Conservation (phyloP, 1,284 basidiomycete species). For the Ustilago loliicola region DNA sequence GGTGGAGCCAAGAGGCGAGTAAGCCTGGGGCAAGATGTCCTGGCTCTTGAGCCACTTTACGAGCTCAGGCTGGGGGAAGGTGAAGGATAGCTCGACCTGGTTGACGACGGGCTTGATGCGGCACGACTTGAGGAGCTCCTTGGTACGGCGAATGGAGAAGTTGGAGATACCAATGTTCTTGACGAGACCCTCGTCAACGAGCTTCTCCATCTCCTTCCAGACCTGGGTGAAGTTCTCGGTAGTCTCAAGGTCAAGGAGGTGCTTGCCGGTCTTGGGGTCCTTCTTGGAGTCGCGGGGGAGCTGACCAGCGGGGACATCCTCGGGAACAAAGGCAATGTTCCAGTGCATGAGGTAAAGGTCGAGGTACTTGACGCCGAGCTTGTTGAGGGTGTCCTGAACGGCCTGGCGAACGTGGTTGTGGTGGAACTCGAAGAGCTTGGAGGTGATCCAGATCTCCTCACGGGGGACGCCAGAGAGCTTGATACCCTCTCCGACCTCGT, state of each 20-base stretch:
- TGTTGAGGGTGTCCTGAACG: slow-evolving; percentile 80
- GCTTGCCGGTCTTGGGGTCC: slow-evolving; percentile 67
- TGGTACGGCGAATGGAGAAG: slow-evolving; percentile 64
- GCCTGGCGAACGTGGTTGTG: slow-evolving; percentile 73
- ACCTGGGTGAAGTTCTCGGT: slow-evolving; percentile 56
- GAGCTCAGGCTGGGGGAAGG: slow-evolving; percentile 80
- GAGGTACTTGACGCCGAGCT: slow-evolving; percentile 81
- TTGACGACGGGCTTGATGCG: slow-evolving; percentile 63
- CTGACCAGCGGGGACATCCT: slow-evolving; percentile 53
- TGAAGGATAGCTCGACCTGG: slow-evolving; percentile 65
- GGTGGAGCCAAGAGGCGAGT: slow-evolving; percentile 62
- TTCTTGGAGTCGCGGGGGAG: slow-evolving; percentile 64
- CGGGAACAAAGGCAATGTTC: slow-evolving; percentile 70
- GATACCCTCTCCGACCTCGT: slow-evolving; percentile 86
- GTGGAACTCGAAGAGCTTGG: slow-evolving; percentile 82
- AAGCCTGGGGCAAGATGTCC: slow-evolving; percentile 61
- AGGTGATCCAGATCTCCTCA: slow-evolving; percentile 85
- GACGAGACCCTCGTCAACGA: slow-evolving; percentile 63
- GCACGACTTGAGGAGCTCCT: slow-evolving; percentile 56
- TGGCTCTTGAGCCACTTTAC: slow-evolving; percentile 76
- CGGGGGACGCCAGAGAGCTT: slow-evolving; percentile 79
- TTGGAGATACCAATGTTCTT: slow-evolving; percentile 76
- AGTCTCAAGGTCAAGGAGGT: slow-evolving; percentile 79
- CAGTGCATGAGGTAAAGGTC: slow-evolving; percentile 88
- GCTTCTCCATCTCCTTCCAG: slow-evolving; percentile 61